These are phyloP conservation scores for Clitopilus passeckerianus DNA, from an alignment of 768 basidiomycete genomes.

Conservation along the genomic window DNA sequence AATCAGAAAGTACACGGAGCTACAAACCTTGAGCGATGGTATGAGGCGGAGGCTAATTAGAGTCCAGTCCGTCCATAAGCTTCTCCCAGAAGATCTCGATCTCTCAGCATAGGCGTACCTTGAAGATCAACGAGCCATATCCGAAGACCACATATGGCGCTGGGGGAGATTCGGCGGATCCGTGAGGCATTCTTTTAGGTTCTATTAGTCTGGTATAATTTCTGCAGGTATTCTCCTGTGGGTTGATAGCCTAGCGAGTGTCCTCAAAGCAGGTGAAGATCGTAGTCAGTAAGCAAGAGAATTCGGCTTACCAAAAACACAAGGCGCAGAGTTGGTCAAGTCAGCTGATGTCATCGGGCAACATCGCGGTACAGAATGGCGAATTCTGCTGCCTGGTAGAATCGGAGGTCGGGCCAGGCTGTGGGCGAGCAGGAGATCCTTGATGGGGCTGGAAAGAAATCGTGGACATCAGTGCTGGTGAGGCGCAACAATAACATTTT, in stretches of 20 bases:
- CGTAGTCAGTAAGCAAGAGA: background rate
- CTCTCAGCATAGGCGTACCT: slow-evolving; percentile 39
- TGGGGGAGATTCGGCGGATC: background rate
- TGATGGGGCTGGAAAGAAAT: too few relatives aligned
- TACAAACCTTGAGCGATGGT: slow-evolving; percentile 58
- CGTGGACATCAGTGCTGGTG: too few relatives aligned
- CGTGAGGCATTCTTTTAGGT: background rate
- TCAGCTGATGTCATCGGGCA: background rate
- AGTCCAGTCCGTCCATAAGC: background rate
- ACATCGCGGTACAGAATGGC: background rate
- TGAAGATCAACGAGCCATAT: slow-evolving; percentile 92
- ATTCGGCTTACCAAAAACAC: background rate
- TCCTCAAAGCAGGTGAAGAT: background rate
- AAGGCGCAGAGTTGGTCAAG: background rate
- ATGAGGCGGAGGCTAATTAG: slow-evolving; percentile 73
- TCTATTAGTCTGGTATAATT: background rate
- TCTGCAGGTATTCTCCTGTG: background rate
- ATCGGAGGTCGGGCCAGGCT: too few relatives aligned
- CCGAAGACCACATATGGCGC: slow-evolving; percentile 75
- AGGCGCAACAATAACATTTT: too few relatives aligned
- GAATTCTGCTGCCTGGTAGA: background rate
- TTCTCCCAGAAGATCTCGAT: background rate
- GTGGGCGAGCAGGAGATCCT: too few relatives aligned
- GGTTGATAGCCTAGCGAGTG: background rate
- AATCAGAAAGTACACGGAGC: background rate